phyloP scores from a whole-genome alignment of 106 monocot genomes.

The Acorus gramineus region DNA sequence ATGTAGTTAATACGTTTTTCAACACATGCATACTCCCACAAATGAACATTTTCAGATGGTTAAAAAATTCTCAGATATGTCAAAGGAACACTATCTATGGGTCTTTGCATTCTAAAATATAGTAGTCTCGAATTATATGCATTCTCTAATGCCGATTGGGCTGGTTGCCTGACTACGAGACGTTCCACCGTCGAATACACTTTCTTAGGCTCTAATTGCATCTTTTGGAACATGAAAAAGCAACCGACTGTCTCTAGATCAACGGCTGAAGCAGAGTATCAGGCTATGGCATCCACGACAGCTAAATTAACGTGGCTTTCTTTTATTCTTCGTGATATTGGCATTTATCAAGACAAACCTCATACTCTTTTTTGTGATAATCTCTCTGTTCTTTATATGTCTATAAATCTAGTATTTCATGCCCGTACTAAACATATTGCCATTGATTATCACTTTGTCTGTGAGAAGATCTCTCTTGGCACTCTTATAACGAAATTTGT shows the following conservation, averaged over 20 bases:
- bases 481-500: too few relatives aligned
- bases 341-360: background rate
- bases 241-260: background rate
- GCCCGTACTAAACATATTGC: slow-evolving; percentile 3
- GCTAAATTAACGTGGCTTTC: background rate
- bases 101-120: background rate
- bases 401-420: slow-evolving; percentile 2
- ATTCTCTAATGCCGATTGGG: slow-evolving; percentile 4
- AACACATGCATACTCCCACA: background rate
- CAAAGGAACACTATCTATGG: background rate
- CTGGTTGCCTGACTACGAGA: background rate
- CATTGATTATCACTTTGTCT: slow-evolving; percentile 2
- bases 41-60: background rate
- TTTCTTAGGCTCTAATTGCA: background rate
- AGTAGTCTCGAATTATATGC: background rate
- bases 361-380: slow-evolving; percentile 1
- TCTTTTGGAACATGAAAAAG: background rate
- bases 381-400: background rate
- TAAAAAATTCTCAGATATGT: background rate
- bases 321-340: background rate
- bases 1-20: background rate
- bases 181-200: background rate
- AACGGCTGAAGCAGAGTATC: background rate
- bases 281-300: background rate
- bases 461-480: background rate